These are phyloP conservation scores for Mycena latifolia DNA, from an alignment of 768 basidiomycete species.

Conservation along the genomic window DNA sequence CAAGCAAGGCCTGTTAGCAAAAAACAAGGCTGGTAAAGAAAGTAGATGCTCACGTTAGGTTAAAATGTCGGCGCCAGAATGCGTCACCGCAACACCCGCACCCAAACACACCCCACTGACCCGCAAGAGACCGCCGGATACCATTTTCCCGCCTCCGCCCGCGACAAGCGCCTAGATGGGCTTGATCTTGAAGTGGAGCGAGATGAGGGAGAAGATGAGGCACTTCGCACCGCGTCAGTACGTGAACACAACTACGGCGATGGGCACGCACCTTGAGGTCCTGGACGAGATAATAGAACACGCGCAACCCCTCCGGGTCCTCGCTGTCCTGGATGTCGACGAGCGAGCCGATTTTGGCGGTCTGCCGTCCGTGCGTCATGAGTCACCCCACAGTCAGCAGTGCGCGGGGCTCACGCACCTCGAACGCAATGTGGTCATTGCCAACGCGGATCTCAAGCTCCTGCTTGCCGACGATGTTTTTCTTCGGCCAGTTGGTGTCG, in stretches of 20 bases:
- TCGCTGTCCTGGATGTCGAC: conserved; percentile 98
- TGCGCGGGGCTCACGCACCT: too few species aligned
- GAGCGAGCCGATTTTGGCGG: conserved; percentile 96
- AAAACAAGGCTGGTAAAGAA: conserved; percentile 15
- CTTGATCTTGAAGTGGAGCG: conserved; percentile 99
- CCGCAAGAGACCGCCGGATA: conserved; percentile 34
- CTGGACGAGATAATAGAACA: conserved; percentile 99
- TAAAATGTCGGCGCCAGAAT: conserved; percentile 7
- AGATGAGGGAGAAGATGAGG: conserved; percentile 97
- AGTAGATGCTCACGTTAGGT: conserved; percentile 12
- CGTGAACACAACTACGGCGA: background rate
- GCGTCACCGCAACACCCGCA: conserved; percentile 21
- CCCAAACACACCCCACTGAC: conserved; percentile 13
- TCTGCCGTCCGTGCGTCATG: conserved; percentile 59
- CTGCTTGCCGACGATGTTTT: conserved; percentile 98
- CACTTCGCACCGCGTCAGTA: conserved; percentile 68
- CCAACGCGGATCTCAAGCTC: conserved; percentile 96
- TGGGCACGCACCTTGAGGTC: conserved; percentile 83
- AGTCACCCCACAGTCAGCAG: too few species aligned
- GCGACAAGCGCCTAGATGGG: conserved; percentile 72
- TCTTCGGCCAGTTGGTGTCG: conserved; percentile 98
- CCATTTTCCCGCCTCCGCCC: conserved; percentile 27
- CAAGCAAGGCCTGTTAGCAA: conserved; percentile 14
- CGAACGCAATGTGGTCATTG: conserved; percentile 96
- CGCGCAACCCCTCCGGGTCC: conserved; percentile 96